These are phyloP conservation scores for Coprinopsis sp. DNA, from an alignment of 768 basidiomycete genomes.

Conservation along the genomic window DNA sequence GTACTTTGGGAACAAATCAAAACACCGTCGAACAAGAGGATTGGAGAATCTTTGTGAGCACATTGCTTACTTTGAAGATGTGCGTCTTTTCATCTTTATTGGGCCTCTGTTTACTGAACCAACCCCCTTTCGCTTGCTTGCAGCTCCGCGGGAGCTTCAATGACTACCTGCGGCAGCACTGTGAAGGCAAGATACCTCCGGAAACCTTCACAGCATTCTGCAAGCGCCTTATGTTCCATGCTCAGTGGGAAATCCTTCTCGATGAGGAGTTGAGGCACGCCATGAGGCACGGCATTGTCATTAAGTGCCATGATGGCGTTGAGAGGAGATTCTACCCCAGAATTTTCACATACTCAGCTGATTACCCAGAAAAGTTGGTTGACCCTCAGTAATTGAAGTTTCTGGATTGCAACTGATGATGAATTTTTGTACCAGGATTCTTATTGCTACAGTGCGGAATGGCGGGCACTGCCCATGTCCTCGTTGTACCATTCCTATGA, in stretches of 20 bases:
- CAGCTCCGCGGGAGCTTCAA: no score
- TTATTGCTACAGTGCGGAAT: conserved; percentile 21
- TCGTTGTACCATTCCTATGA: conserved; percentile 11
- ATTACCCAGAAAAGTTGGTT: conserved; percentile 39
- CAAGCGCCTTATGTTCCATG: no score
- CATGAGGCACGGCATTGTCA: conserved; percentile 29
- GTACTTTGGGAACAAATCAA: neutral
- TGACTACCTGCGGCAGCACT: no score
- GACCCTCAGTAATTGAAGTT: neutral
- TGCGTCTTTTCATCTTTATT: no score
- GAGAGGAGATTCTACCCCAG: no score
- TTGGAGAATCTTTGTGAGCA: neutral
- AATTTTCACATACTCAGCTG: conserved; percentile 33
- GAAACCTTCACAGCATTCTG: no score
- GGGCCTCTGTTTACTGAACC: no score
- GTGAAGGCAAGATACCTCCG: no score
- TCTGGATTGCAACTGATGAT: neutral
- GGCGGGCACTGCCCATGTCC: conserved; percentile 18
- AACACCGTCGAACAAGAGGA: neutral
- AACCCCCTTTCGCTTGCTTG: no score
- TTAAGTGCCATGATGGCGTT: no score
- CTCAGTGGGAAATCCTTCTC: conserved; percentile 25
- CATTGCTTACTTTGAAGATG: conserved; percentile 3
- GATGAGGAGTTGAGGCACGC: conserved; percentile 30
- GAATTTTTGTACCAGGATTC: conserved; percentile 15